These are phyloP conservation scores for Cucumis variabilis DNA, from an alignment of 331 rosid genomes.

Conservation along the genomic window DNA sequence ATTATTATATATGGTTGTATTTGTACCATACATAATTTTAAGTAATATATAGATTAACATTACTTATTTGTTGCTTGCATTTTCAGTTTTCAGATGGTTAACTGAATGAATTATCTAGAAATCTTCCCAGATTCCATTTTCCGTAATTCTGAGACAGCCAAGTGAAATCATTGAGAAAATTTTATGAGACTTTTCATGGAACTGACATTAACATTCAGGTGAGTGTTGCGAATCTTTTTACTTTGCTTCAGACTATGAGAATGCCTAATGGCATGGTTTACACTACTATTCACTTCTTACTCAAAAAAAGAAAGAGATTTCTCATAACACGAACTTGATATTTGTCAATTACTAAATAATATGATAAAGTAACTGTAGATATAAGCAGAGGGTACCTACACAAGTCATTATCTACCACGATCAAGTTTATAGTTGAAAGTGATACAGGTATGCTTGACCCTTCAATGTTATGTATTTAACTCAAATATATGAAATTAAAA, in stretches of 20 bases:
- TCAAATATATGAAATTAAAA: slow-evolving; percentile 14
- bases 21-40: too few relatives aligned
- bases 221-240: slow-evolving; percentile 28
- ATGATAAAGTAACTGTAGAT: slow-evolving; percentile 75
- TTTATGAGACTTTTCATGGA: slow-evolving; percentile 95
- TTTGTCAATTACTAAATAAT: slow-evolving; percentile 49
- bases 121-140: slow-evolving; percentile 82
- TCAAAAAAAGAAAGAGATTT: neutral
- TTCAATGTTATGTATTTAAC: neutral
- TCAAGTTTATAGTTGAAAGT: slow-evolving; percentile 83
- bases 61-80: slow-evolving; percentile 2
- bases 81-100: slow-evolving; percentile 16
- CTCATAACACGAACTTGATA: slow-evolving; percentile 22
- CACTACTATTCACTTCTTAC: neutral
- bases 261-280: neutral
- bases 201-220: slow-evolving; percentile 89
- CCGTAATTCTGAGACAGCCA: slow-evolving; percentile 61
- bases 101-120: slow-evolving; percentile 30
- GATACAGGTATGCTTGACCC: slow-evolving; percentile 62
- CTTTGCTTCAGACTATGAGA: neutral
- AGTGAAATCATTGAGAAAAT: slow-evolving; percentile 60
- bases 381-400: slow-evolving; percentile 87
- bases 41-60: too few relatives aligned
- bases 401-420: slow-evolving; percentile 74
- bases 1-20: neutral